Conservation (phyloP, 345 rosid genomes). For the Eucalyptus globulus region DNA sequence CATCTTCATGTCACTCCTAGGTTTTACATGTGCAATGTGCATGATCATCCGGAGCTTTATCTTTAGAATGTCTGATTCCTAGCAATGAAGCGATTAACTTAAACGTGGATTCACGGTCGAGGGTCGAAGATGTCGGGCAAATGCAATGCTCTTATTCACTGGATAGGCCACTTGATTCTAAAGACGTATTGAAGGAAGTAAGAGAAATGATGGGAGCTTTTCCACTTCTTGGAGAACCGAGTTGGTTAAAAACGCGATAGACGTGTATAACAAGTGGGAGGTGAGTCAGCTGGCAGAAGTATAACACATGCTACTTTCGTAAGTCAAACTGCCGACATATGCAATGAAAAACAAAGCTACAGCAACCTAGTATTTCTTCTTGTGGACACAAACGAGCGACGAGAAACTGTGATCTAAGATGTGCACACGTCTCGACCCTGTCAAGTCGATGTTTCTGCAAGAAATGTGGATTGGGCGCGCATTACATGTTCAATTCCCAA, state of each 20-base stretch:
- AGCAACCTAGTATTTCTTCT: background rate
- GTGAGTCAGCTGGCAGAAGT: background rate
- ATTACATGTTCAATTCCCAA: background rate
- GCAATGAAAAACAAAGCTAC: background rate
- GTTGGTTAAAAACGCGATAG: background rate
- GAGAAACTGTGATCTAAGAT: background rate
- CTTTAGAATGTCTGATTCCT: background rate
- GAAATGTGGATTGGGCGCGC: background rate
- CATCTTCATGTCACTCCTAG: background rate
- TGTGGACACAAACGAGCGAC: background rate
- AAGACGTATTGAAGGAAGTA: background rate
- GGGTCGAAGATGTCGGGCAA: no score
- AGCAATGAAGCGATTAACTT: background rate
- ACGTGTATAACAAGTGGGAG: background rate
- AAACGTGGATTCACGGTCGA: no score
- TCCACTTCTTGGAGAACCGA: background rate
- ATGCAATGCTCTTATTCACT: background rate
- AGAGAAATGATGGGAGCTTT: background rate
- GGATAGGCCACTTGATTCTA: background rate
- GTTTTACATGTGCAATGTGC: background rate
- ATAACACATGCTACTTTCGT: background rate
- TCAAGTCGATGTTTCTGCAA: background rate
- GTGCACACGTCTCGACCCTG: background rate
- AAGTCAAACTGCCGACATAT: background rate
- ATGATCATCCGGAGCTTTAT: background rate